Conservation (phyloP, 805 yeast genomes). For the Saccharomycopsis sp. region DNA sequence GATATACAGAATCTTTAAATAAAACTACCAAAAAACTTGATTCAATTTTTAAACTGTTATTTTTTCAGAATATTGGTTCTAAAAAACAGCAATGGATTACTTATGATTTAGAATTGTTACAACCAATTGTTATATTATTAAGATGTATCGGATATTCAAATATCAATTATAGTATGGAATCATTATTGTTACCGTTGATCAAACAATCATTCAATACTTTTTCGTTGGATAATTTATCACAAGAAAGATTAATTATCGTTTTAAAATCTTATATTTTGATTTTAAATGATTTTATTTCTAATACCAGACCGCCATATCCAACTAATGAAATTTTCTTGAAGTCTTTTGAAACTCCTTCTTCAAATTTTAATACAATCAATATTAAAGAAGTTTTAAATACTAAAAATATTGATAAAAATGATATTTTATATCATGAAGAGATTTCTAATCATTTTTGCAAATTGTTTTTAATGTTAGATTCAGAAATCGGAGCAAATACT, state of each 20-base stretch:
- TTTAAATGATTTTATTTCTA: slow-evolving; percentile 46
- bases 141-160: slow-evolving; percentile 72
- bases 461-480: slow-evolving; percentile 50
- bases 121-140: slow-evolving; percentile 62
- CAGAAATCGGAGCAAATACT: slow-evolving; percentile 40
- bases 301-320: slow-evolving; percentile 68
- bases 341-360: slow-evolving; percentile 2
- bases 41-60: slow-evolving; percentile 42
- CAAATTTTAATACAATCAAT: slow-evolving; percentile 11
- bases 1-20: slow-evolving; percentile 83
- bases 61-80: slow-evolving; percentile 31
- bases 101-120: slow-evolving; percentile 48
- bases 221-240: slow-evolving; percentile 48
- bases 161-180: slow-evolving; percentile 70
- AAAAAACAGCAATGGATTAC: slow-evolving; percentile 69
- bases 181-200: slow-evolving; percentile 61
- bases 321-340: slow-evolving; percentile 33
- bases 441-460: slow-evolving; percentile 48
- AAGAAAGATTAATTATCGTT: slow-evolving; percentile 63
- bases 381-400: slow-evolving; percentile 9
- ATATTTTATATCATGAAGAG: slow-evolving; percentile 48
- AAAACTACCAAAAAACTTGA: slow-evolving; percentile 76
- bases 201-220: slow-evolving; percentile 44
- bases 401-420: slow-evolving; percentile 13
- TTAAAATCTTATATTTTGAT: slow-evolving; percentile 65